Evolutionary conservation across 352 stramenopile species (phyloP), one percentile per base, ranked within the genome.

Genomic region (Phytophthora rubi): DNA sequence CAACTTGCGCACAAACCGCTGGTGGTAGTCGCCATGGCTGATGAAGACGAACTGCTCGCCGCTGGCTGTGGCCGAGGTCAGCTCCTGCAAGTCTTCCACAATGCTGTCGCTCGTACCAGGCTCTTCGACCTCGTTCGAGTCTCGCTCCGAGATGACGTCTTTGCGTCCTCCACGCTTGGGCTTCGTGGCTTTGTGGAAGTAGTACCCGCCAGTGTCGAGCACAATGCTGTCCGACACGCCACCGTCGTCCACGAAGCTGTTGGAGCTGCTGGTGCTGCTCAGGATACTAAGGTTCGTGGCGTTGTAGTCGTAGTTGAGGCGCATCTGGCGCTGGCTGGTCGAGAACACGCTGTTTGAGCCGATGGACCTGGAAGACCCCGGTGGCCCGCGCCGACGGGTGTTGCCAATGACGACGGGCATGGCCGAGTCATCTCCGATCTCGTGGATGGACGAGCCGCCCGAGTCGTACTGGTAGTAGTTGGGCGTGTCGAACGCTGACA

Each of bases 41-140:
- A 96, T 93, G 55, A 94, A 96, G 4, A 95, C 85, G 57, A 93
- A 95, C 47, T 92, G 84, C 45, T 90, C 77, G 1, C 86, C 85
- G 8, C 77, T 81, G 1, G 83, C 79, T 13, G 84, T 83, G 6
- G 81, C 77, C 1, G 72, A 80, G 55, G 79, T 82, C 1, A 89
- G 55, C 44, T 90, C 81, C 30, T 90, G 64, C 32, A 85, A 82
- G 4, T 80, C 77, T 59, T 90, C 86, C 12, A 93, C 65, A 23
- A 93, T 86, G 49, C 77, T 90, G 7, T 88, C 83, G 42, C 59
- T 80, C 7, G 61, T 65, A n/a, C 55, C 60, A 0, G 61, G 69
- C 6, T 66, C 67, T 15, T 77, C 57, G 2, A 59, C 9, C 15
- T 56, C 51, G 26, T 68, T 76, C 15, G 66, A 71, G 3, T 65